Evolutionary conservation across 768 basidiomycete species (phyloP).

Genomic region (Rhizopogon sp.): DNA sequence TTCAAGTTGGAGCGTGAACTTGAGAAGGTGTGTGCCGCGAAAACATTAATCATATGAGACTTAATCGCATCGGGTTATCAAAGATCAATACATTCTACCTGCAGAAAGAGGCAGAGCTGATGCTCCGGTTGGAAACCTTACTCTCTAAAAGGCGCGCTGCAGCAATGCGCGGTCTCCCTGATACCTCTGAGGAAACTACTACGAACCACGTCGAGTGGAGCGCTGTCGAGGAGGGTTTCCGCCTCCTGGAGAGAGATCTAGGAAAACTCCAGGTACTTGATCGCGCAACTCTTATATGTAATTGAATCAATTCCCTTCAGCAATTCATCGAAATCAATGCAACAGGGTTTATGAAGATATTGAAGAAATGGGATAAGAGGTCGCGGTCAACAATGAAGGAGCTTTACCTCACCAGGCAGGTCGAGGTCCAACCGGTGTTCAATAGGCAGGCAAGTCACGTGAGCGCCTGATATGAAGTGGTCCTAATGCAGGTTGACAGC

Average conservation of each 20-base stretch:
- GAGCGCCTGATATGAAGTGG: constrained; percentile 4
- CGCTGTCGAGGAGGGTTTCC: constrained; percentile 94
- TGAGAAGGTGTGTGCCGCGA: constrained; percentile 68
- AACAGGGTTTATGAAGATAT: constrained; percentile 92
- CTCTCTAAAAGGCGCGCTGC: constrained; percentile 90
- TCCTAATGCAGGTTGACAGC: constrained; percentile 38
- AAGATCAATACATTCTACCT: constrained; percentile 98
- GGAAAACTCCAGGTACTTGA: constrained; percentile 82
- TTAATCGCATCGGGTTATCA: constrained; percentile 2
- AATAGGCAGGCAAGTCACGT: constrained; percentile 73
- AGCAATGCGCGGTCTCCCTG: constrained; percentile 65
- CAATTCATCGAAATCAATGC: constrained; percentile 98
- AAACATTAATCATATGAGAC: constrained; percentile 3
- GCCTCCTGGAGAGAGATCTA: constrained; percentile 89
- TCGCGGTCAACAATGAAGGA: constrained; percentile 96
- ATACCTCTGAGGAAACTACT: constrained; percentile 54
- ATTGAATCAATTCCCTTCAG: constrained; percentile 37
- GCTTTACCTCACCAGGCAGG: constrained; percentile 90
- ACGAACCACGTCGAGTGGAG: constrained; percentile 81
- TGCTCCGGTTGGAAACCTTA: constrained; percentile 85
- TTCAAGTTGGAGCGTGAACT: constrained; percentile 97
- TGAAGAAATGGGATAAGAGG: constrained; percentile 98
- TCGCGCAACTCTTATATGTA: constrained; percentile 7
- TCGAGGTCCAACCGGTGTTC: constrained; percentile 98
- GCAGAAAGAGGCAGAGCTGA: constrained; percentile 94